These are phyloP conservation scores for Podospora pseudopauciseta DNA, from an alignment of 495 filamentous ascomycete species.

Conservation along the genomic window DNA sequence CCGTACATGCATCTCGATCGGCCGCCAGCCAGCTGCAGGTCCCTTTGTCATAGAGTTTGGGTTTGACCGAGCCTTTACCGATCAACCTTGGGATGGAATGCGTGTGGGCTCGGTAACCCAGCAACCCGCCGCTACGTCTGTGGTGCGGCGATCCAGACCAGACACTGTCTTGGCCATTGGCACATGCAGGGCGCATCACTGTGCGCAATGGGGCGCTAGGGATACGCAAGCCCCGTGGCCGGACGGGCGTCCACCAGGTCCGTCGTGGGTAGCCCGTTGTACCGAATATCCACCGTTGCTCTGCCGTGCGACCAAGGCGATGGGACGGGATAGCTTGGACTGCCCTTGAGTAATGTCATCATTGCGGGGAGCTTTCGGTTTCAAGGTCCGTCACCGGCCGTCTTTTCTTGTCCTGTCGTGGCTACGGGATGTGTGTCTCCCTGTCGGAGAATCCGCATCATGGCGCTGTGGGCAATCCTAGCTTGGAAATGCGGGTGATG, in stretches of 20 bases:
- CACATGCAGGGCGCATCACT: not conserved
- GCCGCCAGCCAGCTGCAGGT: constrained; percentile 1
- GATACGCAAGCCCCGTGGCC: not conserved
- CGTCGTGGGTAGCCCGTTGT: not conserved
- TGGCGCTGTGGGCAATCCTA: not conserved
- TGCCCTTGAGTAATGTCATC: constrained; percentile 16
- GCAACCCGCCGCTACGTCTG: not conserved
- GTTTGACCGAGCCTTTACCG: not conserved
- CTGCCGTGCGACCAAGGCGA: not conserved
- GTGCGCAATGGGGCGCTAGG: not conserved
- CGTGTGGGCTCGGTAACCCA: not conserved
- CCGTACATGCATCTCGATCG: constrained; percentile 2
- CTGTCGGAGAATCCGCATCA: not conserved
- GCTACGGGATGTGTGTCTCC: not conserved
- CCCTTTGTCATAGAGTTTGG: constrained; percentile 2
- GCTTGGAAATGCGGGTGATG: not conserved
- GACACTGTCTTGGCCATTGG: not conserved
- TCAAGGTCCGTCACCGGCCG: not conserved
- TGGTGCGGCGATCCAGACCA: not conserved
- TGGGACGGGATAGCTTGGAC: not conserved
- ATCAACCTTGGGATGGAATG: constrained; percentile 4
- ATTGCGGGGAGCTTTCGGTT: constrained; percentile 12
- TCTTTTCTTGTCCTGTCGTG: not conserved
- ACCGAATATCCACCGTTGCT: not conserved
- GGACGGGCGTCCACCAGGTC: not conserved